A percentile compares a stretch with the other conserved stretches of the same genome.
phyloP scores from a whole-genome alignment of 768 basidiomycete genomes.

The Vararia minispora region DNA sequence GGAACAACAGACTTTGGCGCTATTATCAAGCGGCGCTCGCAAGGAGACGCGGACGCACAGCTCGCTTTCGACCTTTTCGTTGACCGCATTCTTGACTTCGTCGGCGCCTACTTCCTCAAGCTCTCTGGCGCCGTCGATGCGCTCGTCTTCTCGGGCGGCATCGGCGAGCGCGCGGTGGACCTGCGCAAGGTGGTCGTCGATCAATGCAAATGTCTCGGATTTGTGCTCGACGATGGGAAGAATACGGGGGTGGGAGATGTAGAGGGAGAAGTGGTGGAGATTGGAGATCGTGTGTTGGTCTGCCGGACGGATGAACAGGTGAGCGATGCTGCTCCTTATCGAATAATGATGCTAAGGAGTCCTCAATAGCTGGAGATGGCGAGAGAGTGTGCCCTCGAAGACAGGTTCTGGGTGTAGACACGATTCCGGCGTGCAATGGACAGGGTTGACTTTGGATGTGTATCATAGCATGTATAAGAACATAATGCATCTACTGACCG shows the following conservation, averaged over 20 bases:
- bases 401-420: slow-evolving; percentile 16
- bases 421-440: too few species aligned
- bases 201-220: slow-evolving; percentile 51
- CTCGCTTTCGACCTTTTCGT: slow-evolving; percentile 74
- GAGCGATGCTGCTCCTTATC: slow-evolving; percentile 5
- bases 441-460: too few species aligned
- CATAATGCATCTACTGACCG: too few species aligned
- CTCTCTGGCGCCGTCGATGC: slow-evolving; percentile 61
- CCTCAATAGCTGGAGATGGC: slow-evolving; percentile 32
- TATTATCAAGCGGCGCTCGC: slow-evolving; percentile 31
- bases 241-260: slow-evolving; percentile 28
- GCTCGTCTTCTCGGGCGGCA: slow-evolving; percentile 79
- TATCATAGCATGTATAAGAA: too few species aligned
- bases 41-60: slow-evolving; percentile 26
- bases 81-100: slow-evolving; percentile 61
- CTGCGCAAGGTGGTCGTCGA: slow-evolving; percentile 49
- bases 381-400: slow-evolving; percentile 24
- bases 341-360: background rate
- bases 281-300: slow-evolving; percentile 38
- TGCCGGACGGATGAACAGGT: slow-evolving; percentile 64
- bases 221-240: slow-evolving; percentile 36
- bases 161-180: slow-evolving; percentile 64
- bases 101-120: slow-evolving; percentile 70
- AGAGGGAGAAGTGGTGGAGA: slow-evolving; percentile 35
- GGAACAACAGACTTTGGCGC: slow-evolving; percentile 77